Evolutionary conservation across 148 eudicot species (phyloP).

Genomic region (Rhododendron molle): DNA sequence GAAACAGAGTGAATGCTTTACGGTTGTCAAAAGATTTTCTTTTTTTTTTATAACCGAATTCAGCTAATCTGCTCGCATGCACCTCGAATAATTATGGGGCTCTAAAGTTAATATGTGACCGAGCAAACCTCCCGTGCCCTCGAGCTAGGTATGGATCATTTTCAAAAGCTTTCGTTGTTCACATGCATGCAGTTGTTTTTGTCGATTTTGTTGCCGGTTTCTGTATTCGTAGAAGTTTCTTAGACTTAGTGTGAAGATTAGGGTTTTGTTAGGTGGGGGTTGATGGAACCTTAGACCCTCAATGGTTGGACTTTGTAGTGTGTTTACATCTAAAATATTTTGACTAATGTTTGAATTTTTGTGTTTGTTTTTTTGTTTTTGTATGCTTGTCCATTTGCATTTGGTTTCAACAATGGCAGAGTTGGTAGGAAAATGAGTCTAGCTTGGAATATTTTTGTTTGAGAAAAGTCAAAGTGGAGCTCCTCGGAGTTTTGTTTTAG

Average conservation of each 20-base stretch:
- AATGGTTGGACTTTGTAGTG: not conserved
- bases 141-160: too few relatives aligned
- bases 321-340: not conserved
- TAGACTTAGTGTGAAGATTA: not conserved
- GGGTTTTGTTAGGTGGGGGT: not conserved
- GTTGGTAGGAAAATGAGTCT: slow-evolving; percentile 27
- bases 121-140: too few relatives aligned
- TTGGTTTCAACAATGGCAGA: not conserved
- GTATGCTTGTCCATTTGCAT: not conserved
- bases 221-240: not conserved
- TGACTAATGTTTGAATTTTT: not conserved
- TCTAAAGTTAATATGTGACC: too few relatives aligned
- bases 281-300: not conserved
- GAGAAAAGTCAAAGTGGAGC: slow-evolving; percentile 25
- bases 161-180: too few relatives aligned
- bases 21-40: too few relatives aligned
- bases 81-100: too few relatives aligned
- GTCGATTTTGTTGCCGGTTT: not conserved
- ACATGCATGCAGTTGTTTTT: not conserved
- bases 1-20: not conserved
- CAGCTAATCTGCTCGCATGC: too few relatives aligned
- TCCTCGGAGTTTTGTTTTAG: not conserved
- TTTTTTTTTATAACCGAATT: too few relatives aligned
- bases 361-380: not conserved
- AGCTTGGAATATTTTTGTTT: slow-evolving; percentile 2